Evolutionary conservation across 1,139 yeast genomes (phyloP).

Genomic region (Trichomonascaceae sp.): DNA sequence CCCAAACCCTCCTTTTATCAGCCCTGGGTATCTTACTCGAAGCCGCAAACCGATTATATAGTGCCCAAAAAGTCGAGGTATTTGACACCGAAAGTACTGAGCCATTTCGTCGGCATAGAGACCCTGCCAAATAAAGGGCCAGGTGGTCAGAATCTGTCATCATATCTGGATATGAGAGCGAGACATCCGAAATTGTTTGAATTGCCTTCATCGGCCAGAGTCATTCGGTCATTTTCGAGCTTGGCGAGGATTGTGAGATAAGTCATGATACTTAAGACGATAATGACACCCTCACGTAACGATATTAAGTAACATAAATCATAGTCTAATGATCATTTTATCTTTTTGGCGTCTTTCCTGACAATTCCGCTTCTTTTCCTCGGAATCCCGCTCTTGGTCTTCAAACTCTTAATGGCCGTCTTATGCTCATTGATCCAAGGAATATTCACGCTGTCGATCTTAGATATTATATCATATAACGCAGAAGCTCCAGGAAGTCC

Average conservation of each 20-base stretch:
- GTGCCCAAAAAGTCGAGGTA: neutral
- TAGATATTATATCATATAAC: slow-evolving; percentile 2
- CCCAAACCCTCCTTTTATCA: neutral
- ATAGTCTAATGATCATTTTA: too few relatives aligned
- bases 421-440: slow-evolving; percentile 10
- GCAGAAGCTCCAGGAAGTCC: slow-evolving; percentile 3
- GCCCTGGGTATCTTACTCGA: neutral
- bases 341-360: slow-evolving; percentile 1
- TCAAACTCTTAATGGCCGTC: slow-evolving; percentile 6
- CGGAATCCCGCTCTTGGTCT: slow-evolving; percentile 7
- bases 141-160: neutral
- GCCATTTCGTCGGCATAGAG: neutral
- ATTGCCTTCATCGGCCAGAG: slow-evolving; percentile 1
- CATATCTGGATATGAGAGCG: neutral
- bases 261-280: too few relatives aligned
- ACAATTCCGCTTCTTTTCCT: neutral
- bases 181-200: neutral
- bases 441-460: slow-evolving; percentile 2
- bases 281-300: neutral
- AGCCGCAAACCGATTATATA: neutral
- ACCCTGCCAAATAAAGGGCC: too few relatives aligned
- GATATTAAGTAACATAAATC: neutral
- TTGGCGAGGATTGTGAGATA: neutral
- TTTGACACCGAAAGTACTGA: neutral
- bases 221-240: neutral